Percentiles rank a stretch among this genome's conserved stretches.
These are phyloP conservation scores for Kwoniella europaea DNA, from an alignment of 768 basidiomycete genomes.

Conservation along the genomic window DNA sequence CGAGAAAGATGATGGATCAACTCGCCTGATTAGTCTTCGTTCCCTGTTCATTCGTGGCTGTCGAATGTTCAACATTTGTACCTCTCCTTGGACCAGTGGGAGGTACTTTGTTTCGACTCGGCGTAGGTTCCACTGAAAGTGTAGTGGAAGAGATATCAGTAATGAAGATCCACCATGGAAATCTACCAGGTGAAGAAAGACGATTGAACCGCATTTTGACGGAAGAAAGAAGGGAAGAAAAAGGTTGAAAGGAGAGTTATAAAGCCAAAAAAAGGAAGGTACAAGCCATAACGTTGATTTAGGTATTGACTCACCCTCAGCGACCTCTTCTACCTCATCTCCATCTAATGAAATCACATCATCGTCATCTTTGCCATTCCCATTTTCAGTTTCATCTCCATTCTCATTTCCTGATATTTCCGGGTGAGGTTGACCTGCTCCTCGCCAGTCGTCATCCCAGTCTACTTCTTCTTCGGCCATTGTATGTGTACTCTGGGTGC, in stretches of 20 bases:
- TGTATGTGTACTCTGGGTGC: background rate
- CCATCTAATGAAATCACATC: constrained; percentile 31
- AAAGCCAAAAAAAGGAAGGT: too few relatives aligned
- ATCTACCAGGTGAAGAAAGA: background rate
- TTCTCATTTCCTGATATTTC: constrained; percentile 1
- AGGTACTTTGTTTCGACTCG: constrained; percentile 3
- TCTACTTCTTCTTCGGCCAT: constrained; percentile 45
- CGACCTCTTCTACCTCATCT: background rate
- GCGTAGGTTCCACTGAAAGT: background rate
- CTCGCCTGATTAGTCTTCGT: constrained; percentile 20
- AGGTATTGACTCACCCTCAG: constrained; percentile 12
- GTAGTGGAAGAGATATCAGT: background rate
- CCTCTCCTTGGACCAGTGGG: constrained; percentile 21
- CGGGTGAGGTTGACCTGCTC: background rate
- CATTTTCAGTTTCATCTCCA: background rate
- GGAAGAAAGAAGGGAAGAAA: too few relatives aligned
- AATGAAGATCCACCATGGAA: too few relatives aligned
- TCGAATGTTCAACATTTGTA: background rate
- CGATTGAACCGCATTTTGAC: too few relatives aligned
- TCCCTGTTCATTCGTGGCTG: background rate
- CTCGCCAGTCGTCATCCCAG: constrained; percentile 33
- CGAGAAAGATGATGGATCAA: background rate
- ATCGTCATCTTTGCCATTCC: constrained; percentile 17
- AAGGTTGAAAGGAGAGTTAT: too few relatives aligned
- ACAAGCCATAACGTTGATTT: too few relatives aligned